A percentile compares a stretch with the other conserved stretches of the same genome.
phyloP scores from a whole-genome alignment of 1,284 basidiomycete species.

The Fomitopsis schrenkii region DNA sequence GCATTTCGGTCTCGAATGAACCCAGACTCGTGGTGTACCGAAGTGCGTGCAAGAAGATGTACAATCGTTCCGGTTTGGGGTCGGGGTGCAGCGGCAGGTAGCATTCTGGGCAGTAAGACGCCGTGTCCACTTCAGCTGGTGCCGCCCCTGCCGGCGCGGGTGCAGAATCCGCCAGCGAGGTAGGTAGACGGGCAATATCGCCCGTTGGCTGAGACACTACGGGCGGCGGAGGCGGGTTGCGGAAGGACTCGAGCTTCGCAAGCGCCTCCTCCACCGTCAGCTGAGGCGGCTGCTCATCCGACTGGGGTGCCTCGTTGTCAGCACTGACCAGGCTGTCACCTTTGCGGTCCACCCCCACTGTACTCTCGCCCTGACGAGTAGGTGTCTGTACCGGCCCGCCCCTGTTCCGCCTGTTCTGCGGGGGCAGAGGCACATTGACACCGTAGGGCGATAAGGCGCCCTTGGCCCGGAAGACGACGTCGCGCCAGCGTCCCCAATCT shows the following conservation, averaged over 20 bases:
- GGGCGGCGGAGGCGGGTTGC: slow-evolving; percentile 3
- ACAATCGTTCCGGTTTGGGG: slow-evolving; percentile 84
- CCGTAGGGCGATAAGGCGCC: slow-evolving; percentile 49
- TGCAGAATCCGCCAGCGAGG: slow-evolving; percentile 2
- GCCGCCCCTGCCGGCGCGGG: slow-evolving; percentile 17
- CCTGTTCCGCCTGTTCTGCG: slow-evolving; percentile 51
- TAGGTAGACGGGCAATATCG: not conserved
- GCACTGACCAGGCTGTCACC: not conserved
- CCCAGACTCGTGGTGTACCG: slow-evolving; percentile 78
- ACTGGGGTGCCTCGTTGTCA: not conserved
- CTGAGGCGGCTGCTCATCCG: slow-evolving; percentile 25
- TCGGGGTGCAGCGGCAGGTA: slow-evolving; percentile 89
- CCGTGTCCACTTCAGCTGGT: not conserved
- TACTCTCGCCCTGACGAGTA: not conserved
- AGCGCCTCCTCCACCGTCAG: slow-evolving; percentile 43
- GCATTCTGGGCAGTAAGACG: slow-evolving; percentile 75
- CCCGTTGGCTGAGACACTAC: not conserved
- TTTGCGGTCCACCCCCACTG: not conserved
- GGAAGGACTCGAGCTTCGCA: slow-evolving; percentile 28
- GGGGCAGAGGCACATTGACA: slow-evolving; percentile 47
- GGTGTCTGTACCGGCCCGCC: slow-evolving; percentile 32
- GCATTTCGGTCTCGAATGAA: slow-evolving; percentile 71
- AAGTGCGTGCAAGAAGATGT: slow-evolving; percentile 91
- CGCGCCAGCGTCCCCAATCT: slow-evolving; percentile 88
- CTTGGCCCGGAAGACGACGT: slow-evolving; percentile 77